phyloP scores from a whole-genome alignment of 139 green algal species.

The Gonium pectorale region DNA sequence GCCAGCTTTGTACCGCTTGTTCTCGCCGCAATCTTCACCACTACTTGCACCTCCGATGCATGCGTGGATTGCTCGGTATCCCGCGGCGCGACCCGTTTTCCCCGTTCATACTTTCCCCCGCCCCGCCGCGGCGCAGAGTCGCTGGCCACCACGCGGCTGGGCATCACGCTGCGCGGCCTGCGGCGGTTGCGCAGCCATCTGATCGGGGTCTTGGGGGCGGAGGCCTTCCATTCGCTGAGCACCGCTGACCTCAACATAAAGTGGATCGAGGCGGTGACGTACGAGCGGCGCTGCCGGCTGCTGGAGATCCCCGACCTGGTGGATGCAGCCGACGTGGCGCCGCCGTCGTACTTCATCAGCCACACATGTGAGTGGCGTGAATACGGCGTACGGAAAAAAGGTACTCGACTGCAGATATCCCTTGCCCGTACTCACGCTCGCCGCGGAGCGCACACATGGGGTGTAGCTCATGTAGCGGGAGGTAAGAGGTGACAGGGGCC shows the following conservation, averaged over 20 bases:
- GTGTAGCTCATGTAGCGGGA: no score
- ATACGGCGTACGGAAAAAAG: not conserved
- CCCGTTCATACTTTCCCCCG: no score
- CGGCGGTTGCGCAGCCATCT: not conserved
- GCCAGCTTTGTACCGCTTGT: no score
- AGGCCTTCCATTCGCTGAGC: not conserved
- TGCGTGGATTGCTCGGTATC: no score
- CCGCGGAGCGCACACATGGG: no score
- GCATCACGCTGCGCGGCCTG: not conserved
- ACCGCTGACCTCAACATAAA: not conserved
- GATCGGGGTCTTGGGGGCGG: not conserved
- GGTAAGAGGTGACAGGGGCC: no score
- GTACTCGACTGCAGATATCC: not conserved
- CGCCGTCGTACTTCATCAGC: not conserved
- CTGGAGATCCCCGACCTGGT: not conserved
- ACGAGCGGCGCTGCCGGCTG: not conserved
- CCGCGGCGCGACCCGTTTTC: no score
- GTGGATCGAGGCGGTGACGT: not conserved
- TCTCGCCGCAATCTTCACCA: no score
- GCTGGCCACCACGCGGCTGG: not conserved
- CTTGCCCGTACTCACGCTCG: not conserved
- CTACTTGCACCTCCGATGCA: no score
- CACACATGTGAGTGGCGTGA: not conserved
- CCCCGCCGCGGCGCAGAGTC: no score
- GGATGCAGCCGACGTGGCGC: not conserved